Conservation (phyloP, 768 basidiomycete genomes). For the Russula foetens region DNA sequence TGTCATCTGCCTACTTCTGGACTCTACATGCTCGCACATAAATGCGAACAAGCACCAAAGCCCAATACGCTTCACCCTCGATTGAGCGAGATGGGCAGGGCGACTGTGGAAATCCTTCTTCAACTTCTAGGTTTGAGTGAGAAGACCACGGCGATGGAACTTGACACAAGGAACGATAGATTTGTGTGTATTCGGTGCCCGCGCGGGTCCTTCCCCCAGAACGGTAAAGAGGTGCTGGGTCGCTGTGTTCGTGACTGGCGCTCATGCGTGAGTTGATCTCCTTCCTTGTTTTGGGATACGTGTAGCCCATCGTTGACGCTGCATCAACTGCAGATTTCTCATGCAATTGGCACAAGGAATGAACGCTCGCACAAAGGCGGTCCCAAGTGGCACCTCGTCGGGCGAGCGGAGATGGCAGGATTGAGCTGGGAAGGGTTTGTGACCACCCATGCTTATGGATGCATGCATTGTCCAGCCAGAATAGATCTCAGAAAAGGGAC, state of each 20-base stretch:
- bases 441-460: neutral
- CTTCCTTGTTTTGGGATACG: neutral
- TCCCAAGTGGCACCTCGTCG: neutral
- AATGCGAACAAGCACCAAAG: neutral
- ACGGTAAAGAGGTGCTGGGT: neutral
- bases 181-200: conserved; percentile 2
- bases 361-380: neutral
- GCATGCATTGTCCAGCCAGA: neutral
- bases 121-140: neutral
- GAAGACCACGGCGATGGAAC: neutral
- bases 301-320: neutral
- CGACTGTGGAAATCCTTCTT: neutral
- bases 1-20: neutral
- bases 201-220: neutral
- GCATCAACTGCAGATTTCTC: neutral
- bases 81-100: neutral
- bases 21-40: conserved; percentile 6
- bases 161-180: conserved; percentile 12
- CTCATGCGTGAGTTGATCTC: conserved; percentile 4
- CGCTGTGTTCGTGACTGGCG: conserved; percentile 10
- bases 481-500: neutral
- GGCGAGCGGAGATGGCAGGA: neutral
- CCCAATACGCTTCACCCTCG: neutral
- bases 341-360: neutral
- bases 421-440: neutral